Evolutionary conservation across 805 yeast genomes (phyloP), one percentile per base, ranked within the genome.

Genomic region (Candida piceae): DNA sequence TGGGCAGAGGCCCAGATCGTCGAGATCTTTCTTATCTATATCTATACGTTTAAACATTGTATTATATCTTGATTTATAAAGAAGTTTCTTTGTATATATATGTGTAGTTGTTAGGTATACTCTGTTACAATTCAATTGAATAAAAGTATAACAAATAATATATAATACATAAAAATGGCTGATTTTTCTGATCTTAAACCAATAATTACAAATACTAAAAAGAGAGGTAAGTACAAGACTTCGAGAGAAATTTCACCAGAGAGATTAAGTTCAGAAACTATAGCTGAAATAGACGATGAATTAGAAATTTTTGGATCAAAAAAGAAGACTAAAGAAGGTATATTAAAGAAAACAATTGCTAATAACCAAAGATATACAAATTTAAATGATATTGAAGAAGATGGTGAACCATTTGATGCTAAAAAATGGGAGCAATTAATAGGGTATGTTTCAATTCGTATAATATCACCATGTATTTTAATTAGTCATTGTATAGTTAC

Each of bases 391-490:
- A 16, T 28, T 2, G 32, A 40, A 7, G 36, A 30, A 3, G 35
- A 37, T 17, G 40, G 32, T 16, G 48, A 42, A 21, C 40, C 39
- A 16, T 34, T 41, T 13, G 41, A 43, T 27, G 45, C 50, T 22
- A 22, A 19, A 5, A 33, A 39, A 10, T 59, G 62, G 61, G 36
- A 20, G 15, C 25, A 33, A 11, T 22, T 53, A 22, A 40, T 58
- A 36, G 63, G 63, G 3, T 60, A 49, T 32, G 32, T 52, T 2
- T 28, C 38, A 2, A 40, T 60, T 15, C 35, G 64, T 20, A 33
- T 58, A 3, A 21, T 44, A 2, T 41, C 57, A 3, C 64, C 63
- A 12, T 13, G 53, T 2, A 17, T 58, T 9, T 44, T 60, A 8
- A 34, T 58, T 7, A 7, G 39, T 2, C 63, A 59, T 32, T 51